phyloP scores from a whole-genome alignment of 768 basidiomycete genomes.

The Trametes cubensis region DNA sequence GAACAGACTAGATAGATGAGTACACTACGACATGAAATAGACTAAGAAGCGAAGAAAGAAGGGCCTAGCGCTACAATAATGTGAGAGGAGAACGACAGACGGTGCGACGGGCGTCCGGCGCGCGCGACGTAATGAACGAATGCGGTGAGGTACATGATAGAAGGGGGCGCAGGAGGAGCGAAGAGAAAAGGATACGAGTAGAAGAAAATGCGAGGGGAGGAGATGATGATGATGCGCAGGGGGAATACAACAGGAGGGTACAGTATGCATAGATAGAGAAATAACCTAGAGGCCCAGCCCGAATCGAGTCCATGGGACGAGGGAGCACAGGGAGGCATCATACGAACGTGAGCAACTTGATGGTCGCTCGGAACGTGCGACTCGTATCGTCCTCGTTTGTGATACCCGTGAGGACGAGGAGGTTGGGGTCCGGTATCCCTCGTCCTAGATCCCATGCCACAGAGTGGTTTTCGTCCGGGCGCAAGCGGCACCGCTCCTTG shows the following conservation, averaged over 20 bases:
- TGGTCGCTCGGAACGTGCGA: not conserved
- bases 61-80: not conserved
- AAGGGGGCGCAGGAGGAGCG: not conserved
- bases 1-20: not conserved
- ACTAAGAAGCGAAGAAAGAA: no score
- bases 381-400: not conserved
- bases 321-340: not conserved
- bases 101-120: not conserved
- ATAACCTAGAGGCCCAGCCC: slow-evolving; percentile 10
- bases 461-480: no score
- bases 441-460: no score
- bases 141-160: slow-evolving; percentile 8
- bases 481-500: no score
- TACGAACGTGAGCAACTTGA: not conserved
- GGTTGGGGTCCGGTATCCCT: no score
- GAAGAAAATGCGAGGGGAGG: not conserved
- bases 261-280: slow-evolving; percentile 9
- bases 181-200: not conserved
- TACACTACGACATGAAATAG: no score
- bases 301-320: not conserved
- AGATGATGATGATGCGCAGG: not conserved
- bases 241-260: not conserved
- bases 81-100: no score
- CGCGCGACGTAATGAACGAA: slow-evolving; percentile 2
- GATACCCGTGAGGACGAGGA: no score